Percentiles rank a stretch among this genome's conserved stretches.
These are phyloP conservation scores for Coniochaeta sp. DNA, from an alignment of 2,329 filamentous ascomycete genomes.

Conservation along the genomic window DNA sequence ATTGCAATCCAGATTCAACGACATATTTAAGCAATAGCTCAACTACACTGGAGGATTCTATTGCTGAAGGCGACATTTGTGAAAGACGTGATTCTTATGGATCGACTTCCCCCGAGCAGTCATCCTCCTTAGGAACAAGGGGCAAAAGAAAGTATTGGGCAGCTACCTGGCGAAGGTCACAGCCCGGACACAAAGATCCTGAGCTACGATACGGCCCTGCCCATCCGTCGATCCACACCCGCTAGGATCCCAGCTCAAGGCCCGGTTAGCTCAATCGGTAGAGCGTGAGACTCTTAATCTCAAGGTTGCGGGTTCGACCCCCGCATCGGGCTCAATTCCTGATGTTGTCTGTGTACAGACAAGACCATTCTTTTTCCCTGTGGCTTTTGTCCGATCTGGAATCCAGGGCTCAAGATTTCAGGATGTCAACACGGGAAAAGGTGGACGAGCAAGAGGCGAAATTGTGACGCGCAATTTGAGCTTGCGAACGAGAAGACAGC, in stretches of 20 bases:
- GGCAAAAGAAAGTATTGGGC: too few species aligned
- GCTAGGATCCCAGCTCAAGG: neutral
- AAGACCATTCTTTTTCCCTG: neutral
- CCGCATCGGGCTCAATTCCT: neutral
- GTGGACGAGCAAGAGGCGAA: neutral
- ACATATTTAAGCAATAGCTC: too few species aligned
- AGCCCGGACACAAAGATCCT: too few species aligned
- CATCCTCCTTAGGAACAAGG: too few species aligned
- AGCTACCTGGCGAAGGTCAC: too few species aligned
- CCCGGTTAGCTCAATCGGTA: slow-evolving; percentile 1
- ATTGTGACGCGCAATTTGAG: neutral
- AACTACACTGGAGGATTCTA: too few species aligned
- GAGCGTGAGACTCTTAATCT: slow-evolving; percentile 3
- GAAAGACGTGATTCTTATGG: too few species aligned
- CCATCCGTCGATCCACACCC: neutral
- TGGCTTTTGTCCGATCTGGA: neutral
- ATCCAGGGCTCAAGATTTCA: neutral
- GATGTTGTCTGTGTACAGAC: neutral
- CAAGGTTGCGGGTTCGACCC: neutral
- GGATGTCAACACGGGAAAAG: neutral
- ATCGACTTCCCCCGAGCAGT: too few species aligned
- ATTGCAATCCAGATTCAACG: too few species aligned
- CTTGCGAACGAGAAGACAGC: too few species aligned
- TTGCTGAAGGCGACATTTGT: too few species aligned
- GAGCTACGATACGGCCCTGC: neutral